Base-by-base conservation (phyloP, 495 filamentous ascomycete species). In the Talaromyces stipitatus region DNA sequence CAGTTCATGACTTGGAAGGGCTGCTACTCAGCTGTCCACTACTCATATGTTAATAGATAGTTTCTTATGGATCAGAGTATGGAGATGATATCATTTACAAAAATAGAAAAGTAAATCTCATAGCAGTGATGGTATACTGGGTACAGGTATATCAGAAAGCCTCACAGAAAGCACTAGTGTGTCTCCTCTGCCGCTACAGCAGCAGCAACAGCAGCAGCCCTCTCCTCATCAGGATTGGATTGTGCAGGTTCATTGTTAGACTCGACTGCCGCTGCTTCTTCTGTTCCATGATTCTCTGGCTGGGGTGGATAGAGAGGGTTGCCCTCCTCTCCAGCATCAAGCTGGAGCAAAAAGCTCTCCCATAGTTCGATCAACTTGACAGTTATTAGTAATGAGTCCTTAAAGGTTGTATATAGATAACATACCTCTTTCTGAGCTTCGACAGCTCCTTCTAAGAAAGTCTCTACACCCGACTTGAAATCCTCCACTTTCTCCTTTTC, bases 401-500 rank as follows among this genome's bases (percentile, higher is more conserved):
- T 2, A 50, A 1, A 54, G 4, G 9, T 4, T 23, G 12, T 26
- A 24, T 3, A n/a, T 23, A 22, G 7, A 28, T 26, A 23, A 71
- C 82, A 66, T 69, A 92, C 94, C 87, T 98, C 94, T 74, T 98
- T 98, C 76, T 98, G 94, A 53, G 90, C 95, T 74, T 98, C 94
- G 3, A 98, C 91, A 7, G 92, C 89, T 58, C 92, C 89, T 73
- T 98, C 94, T 61, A 98, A 75, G 70, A 92, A 98, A 0, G 94
- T 98, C 76, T 98, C 94, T 2, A 98, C 92, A 0, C 90, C 95
- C 58, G 87, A 92, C 76, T 97, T 98, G 73, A 98, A 98, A 69
- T 98, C 94, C 68, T 98, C 94, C 7, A 98, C 94, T 77, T 98
- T 98, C 75, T 98, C 94, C 62, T 83, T 83, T 75, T 97, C 94